These are phyloP conservation scores for Xylaria arbuscula DNA, from an alignment of 2,329 filamentous ascomycete species.

Conservation along the genomic window DNA sequence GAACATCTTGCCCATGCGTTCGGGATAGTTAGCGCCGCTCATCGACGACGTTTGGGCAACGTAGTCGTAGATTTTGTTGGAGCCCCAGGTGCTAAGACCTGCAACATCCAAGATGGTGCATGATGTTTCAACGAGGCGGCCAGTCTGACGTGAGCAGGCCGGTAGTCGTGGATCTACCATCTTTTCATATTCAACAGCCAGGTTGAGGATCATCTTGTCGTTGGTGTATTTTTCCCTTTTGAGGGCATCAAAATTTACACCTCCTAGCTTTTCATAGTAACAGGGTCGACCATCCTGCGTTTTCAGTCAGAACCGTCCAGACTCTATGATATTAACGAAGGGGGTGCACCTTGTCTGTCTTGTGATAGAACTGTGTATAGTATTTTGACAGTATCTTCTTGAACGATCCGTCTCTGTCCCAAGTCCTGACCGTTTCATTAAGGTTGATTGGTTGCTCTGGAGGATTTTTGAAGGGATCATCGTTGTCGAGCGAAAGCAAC, in stretches of 20 bases:
- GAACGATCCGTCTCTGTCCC: slow-evolving; percentile 73
- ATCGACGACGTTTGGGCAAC: slow-evolving; percentile 85
- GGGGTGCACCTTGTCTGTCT: slow-evolving; percentile 79
- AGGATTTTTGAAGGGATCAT: slow-evolving; percentile 33
- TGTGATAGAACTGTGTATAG: slow-evolving; percentile 99
- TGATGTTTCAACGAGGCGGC: slow-evolving; percentile 92
- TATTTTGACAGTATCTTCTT: slow-evolving; percentile 84
- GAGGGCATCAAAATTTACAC: slow-evolving; percentile 89
- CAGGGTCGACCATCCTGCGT: slow-evolving; percentile 90
- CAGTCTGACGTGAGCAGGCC: slow-evolving; percentile 92
- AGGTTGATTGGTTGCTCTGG: slow-evolving; percentile 58
- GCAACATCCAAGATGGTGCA: slow-evolving; percentile 99
- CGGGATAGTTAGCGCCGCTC: slow-evolving; percentile 99
- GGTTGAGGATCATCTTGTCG: slow-evolving; percentile 95
- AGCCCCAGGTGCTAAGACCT: slow-evolving; percentile 84
- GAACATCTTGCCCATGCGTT: slow-evolving; percentile 95
- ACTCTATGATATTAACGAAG: slow-evolving; percentile 11
- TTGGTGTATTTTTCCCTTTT: slow-evolving; percentile 86
- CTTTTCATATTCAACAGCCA: slow-evolving; percentile 98
- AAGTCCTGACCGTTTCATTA: slow-evolving; percentile 74
- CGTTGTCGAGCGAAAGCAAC: slow-evolving; percentile 24
- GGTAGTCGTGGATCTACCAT: slow-evolving; percentile 92
- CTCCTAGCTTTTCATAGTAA: slow-evolving; percentile 96
- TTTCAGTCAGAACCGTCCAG: slow-evolving; percentile 6
- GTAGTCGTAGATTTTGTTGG: slow-evolving; percentile 92